These are phyloP conservation scores for Middelhovenomyces tepae DNA, from an alignment of 805 yeast genomes.

Conservation along the genomic window DNA sequence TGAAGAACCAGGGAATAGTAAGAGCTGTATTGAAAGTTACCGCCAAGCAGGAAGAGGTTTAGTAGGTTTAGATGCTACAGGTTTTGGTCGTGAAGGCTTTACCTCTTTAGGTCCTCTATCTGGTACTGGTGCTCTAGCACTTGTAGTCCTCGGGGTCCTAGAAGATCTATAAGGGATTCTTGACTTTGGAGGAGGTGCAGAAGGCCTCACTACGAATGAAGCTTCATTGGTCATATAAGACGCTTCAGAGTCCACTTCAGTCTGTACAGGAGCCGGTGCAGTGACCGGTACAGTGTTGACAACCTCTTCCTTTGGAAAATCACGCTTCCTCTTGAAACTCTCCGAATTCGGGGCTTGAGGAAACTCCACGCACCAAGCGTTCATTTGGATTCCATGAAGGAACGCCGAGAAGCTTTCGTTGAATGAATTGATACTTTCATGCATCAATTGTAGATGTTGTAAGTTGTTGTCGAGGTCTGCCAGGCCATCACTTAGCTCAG, in stretches of 20 bases:
- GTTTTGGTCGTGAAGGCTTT: too few relatives aligned
- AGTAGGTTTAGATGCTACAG: too few relatives aligned
- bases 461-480: constrained; percentile 50
- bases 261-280: neutral
- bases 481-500: constrained; percentile 27
- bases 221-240: constrained; percentile 28
- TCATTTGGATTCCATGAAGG: constrained; percentile 69
- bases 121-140: too few relatives aligned
- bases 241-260: constrained; percentile 16
- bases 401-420: constrained; percentile 75
- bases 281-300: constrained; percentile 6
- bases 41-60: neutral
- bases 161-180: too few relatives aligned
- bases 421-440: constrained; percentile 50
- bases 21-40: constrained; percentile 10
- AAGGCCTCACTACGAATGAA: constrained; percentile 26
- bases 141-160: neutral
- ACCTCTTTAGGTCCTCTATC: too few relatives aligned
- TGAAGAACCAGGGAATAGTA: constrained; percentile 9
- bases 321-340: too few relatives aligned
- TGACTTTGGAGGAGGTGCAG: too few relatives aligned
- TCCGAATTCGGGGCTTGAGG: constrained; percentile 23
- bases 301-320: too few relatives aligned
- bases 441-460: constrained; percentile 47
- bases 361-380: constrained; percentile 84